These are phyloP conservation scores for Galerina sulciceps DNA, from an alignment of 768 basidiomycete species.

Conservation along the genomic window DNA sequence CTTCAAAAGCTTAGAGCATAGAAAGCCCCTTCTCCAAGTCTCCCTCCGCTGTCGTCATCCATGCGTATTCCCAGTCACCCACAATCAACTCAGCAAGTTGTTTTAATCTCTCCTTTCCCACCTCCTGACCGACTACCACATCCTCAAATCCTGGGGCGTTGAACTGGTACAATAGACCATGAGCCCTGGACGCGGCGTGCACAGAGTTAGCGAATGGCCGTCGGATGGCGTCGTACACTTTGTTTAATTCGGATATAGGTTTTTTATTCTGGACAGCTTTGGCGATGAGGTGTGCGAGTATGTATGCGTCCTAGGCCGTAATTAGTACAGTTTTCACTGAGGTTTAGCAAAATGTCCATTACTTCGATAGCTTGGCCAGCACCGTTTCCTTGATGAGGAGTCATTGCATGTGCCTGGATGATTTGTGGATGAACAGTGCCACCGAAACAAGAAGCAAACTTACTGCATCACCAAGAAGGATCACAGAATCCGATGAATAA, in stretches of 20 bases:
- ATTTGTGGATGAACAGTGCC: background rate
- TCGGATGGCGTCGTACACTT: conserved; percentile 34
- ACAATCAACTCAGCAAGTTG: conserved; percentile 26
- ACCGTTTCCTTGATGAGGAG: conserved; percentile 13
- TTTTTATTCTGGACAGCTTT: conserved; percentile 3
- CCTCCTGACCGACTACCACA: conserved; percentile 15
- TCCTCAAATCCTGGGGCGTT: conserved; percentile 19
- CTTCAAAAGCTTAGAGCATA: background rate
- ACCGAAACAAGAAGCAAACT: background rate
- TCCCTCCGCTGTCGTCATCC: conserved; percentile 34
- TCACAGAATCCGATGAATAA: conserved; percentile 40
- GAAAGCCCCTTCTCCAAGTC: conserved; percentile 13
- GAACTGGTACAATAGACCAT: conserved; percentile 25
- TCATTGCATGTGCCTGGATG: conserved; percentile 12
- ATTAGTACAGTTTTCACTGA: background rate
- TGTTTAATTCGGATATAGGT: conserved; percentile 18
- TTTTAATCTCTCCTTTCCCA: conserved; percentile 22
- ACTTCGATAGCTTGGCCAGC: conserved; percentile 33
- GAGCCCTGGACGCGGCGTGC: conserved; percentile 18
- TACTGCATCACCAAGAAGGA: conserved; percentile 51
- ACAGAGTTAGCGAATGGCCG: conserved; percentile 39
- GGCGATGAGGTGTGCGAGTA: conserved; percentile 29
- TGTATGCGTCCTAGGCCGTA: conserved; percentile 29
- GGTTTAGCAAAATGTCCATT: background rate
- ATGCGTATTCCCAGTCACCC: conserved; percentile 47